Percentiles rank a stretch among this genome's conserved stretches.
These are phyloP conservation scores for Botryotinia narcissicola DNA, from an alignment of 2,329 filamentous ascomycete genomes.

Conservation along the genomic window DNA sequence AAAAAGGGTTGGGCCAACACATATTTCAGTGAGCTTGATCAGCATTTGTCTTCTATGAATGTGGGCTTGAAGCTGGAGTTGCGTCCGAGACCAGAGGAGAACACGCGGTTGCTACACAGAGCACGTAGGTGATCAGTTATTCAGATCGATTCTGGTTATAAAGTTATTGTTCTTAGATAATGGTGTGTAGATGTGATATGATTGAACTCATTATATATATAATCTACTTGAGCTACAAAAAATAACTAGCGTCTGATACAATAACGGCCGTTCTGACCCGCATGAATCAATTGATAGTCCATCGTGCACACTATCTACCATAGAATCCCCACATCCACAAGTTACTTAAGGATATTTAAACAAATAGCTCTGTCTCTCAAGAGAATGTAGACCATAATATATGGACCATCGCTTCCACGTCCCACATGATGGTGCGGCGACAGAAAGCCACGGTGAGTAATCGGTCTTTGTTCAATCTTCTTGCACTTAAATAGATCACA, in stretches of 20 bases:
- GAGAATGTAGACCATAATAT: constrained; percentile 12
- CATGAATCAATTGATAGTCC: neutral
- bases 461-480: constrained; percentile 11
- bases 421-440: constrained; percentile 14
- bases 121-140: neutral
- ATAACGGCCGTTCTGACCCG: neutral
- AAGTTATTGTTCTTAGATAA: fast-evolving
- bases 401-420: constrained; percentile 18
- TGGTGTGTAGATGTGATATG: neutral
- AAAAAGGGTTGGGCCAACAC: neutral
- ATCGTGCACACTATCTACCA: neutral
- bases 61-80: neutral
- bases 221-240: neutral
- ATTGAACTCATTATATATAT: neutral
- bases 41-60: neutral
- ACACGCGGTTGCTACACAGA: neutral
- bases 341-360: neutral
- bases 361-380: neutral
- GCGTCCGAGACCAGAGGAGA: neutral
- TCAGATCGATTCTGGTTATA: neutral
- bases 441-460: constrained; percentile 18
- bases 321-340: neutral
- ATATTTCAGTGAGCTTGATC: neutral
- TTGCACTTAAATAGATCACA: constrained; percentile 19
- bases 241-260: neutral